Conservation (phyloP, 306 rosid genomes). For the Quercus robur region DNA sequence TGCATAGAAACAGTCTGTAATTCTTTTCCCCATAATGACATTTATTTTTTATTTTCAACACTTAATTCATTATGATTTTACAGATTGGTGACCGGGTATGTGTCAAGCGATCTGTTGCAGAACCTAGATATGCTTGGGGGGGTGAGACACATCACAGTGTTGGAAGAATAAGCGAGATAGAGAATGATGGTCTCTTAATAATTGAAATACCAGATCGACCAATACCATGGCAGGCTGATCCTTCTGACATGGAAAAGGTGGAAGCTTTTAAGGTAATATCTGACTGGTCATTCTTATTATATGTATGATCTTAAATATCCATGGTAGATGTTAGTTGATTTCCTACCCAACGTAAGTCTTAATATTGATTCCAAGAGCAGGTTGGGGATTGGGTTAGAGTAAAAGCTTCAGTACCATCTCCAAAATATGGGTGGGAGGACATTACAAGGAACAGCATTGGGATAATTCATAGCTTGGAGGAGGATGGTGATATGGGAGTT, state of each 20-base stretch:
- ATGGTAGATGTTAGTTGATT: constrained; percentile 10
- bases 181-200: constrained; percentile 89
- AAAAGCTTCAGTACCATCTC: constrained; percentile 95
- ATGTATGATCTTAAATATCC: constrained; percentile 5
- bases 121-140: constrained; percentile 99
- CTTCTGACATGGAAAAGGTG: constrained; percentile 97
- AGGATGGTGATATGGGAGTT: constrained; percentile 88
- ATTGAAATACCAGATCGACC: constrained; percentile 94
- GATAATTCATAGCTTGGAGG: constrained; percentile 90
- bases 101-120: constrained; percentile 97
- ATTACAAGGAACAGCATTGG: constrained; percentile 86
- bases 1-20: background rate
- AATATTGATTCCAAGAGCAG: constrained; percentile 33
- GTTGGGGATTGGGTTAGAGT: constrained; percentile 99
- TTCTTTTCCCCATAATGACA: constrained; percentile 1
- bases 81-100: constrained; percentile 94
- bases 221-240: constrained; percentile 98
- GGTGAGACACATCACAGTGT: constrained; percentile 99
- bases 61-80: constrained; percentile 23
- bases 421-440: constrained; percentile 99
- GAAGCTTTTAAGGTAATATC: constrained; percentile 85
- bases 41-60: background rate
- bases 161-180: constrained; percentile 93
- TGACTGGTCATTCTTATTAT: constrained; percentile 1
- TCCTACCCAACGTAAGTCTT: constrained; percentile 12